Evolutionary conservation across 1,139 yeast genomes (phyloP).

Genomic region (Citeromyces hawaiiensis): DNA sequence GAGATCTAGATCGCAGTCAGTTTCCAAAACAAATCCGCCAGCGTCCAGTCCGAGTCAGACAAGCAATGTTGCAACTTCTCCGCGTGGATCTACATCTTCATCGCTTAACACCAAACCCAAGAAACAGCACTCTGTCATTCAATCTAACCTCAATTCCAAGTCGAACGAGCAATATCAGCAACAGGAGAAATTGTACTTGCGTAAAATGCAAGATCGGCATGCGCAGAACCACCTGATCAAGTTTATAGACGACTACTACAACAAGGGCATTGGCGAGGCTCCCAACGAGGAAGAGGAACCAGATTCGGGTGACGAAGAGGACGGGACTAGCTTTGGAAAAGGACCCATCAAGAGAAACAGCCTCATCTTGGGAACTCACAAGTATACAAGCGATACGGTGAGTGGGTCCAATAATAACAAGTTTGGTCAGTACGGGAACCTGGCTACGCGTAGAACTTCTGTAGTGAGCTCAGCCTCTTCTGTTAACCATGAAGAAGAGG

Average conservation of each 20-base stretch:
- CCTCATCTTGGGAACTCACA: background rate
- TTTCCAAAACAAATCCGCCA: background rate
- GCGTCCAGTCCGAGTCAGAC: background rate
- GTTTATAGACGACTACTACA: slow-evolving; percentile 35
- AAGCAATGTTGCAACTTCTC: background rate
- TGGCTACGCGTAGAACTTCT: background rate
- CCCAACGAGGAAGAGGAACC: slow-evolving; percentile 4
- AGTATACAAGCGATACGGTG: background rate
- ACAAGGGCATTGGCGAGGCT: slow-evolving; percentile 31
- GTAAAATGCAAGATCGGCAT: slow-evolving; percentile 16
- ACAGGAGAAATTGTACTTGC: slow-evolving; percentile 38
- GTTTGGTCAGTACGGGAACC: background rate
- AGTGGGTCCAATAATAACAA: background rate
- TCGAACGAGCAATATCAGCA: slow-evolving; percentile 31
- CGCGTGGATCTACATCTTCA: background rate
- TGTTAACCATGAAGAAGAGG: background rate
- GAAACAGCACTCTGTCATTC: slow-evolving; percentile 15
- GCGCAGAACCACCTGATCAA: slow-evolving; percentile 20
- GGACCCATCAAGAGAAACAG: background rate
- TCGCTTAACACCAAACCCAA: slow-evolving; percentile 2
- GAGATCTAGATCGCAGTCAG: slow-evolving; percentile 1
- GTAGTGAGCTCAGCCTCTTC: background rate
- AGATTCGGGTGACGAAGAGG: slow-evolving; percentile 9
- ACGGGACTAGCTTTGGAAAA: background rate
- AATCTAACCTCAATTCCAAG: slow-evolving; percentile 15